Evolutionary conservation across 495 filamentous ascomycete genomes (phyloP).

Genomic region (Haplographium delicatum): DNA sequence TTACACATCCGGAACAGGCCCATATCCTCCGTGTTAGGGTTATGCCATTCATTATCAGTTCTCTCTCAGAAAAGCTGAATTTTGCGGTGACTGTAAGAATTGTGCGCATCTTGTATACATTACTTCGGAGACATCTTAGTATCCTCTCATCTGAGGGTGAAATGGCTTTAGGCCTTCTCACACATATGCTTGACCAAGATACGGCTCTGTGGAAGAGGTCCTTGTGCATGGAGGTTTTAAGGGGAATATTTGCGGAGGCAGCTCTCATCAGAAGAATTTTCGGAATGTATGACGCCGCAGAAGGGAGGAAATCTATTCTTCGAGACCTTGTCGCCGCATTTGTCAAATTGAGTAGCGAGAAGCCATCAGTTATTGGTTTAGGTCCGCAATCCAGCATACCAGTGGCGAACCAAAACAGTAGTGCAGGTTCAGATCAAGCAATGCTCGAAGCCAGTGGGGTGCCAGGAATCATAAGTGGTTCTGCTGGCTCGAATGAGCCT

Average conservation of each 20-base stretch:
- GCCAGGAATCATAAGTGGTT: slow-evolving; percentile 77
- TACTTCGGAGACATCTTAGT: slow-evolving; percentile 70
- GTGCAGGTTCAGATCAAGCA: slow-evolving; percentile 63
- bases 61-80: slow-evolving; percentile 68
- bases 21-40: slow-evolving; percentile 73
- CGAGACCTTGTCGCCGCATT: slow-evolving; percentile 76
- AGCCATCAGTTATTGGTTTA: slow-evolving; percentile 79
- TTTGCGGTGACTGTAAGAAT: slow-evolving; percentile 83
- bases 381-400: slow-evolving; percentile 81
- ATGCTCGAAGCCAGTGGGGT: slow-evolving; percentile 84
- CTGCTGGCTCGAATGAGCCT: slow-evolving; percentile 58
- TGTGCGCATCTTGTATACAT: slow-evolving; percentile 71
- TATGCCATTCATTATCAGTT: slow-evolving; percentile 75
- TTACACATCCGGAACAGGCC: slow-evolving; percentile 71
- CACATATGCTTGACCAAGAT: slow-evolving; percentile 84
- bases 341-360: slow-evolving; percentile 85
- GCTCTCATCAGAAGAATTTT: slow-evolving; percentile 75
- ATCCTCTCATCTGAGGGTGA: slow-evolving; percentile 76
- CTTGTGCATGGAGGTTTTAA: slow-evolving; percentile 85
- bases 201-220: slow-evolving; percentile 75
- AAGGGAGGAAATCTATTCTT: slow-evolving; percentile 70
- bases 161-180: slow-evolving; percentile 77
- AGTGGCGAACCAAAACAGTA: slow-evolving; percentile 34
- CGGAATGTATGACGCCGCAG: slow-evolving; percentile 65
- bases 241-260: slow-evolving; percentile 76